Conservation (phyloP, 2,329 filamentous ascomycete genomes). For the Fusarium sp. region DNA sequence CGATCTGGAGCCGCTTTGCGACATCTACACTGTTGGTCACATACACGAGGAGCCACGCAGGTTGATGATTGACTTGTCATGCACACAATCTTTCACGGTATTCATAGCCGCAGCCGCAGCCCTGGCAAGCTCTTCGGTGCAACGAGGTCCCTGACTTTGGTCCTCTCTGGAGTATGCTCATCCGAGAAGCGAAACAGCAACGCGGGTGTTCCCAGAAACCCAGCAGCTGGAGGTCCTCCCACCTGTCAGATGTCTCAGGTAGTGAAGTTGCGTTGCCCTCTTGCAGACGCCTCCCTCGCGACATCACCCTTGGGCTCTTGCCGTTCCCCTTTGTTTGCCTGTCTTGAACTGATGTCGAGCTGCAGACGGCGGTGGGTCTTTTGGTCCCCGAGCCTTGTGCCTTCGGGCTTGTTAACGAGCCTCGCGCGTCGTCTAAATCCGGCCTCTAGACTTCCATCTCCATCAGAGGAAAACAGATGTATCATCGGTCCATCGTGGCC, state of each 20-base stretch:
- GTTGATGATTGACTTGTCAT: neutral
- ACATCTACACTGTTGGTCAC: slow-evolving; percentile 14
- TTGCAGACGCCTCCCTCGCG: neutral
- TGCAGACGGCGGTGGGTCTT: slow-evolving; percentile 1
- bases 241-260: slow-evolving; percentile 5
- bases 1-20: slow-evolving; percentile 2
- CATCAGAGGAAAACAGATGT: slow-evolving; percentile 3
- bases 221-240: slow-evolving; percentile 1
- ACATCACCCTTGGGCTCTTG: neutral
- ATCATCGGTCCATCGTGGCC: slow-evolving; percentile 35
- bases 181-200: neutral
- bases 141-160: slow-evolving; percentile 23
- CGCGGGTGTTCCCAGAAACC: slow-evolving; percentile 13
- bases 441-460: neutral
- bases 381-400: neutral
- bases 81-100: neutral
- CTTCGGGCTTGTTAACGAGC: neutral
- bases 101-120: neutral
- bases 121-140: slow-evolving; percentile 13
- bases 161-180: slow-evolving; percentile 8
- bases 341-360: neutral
- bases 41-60: neutral
- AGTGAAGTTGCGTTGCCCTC: slow-evolving; percentile 3
- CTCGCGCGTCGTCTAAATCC: slow-evolving; percentile 7
- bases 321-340: neutral